Evolutionary conservation across 805 yeast genomes (phyloP).

Genomic region (Lachancea sp.): DNA sequence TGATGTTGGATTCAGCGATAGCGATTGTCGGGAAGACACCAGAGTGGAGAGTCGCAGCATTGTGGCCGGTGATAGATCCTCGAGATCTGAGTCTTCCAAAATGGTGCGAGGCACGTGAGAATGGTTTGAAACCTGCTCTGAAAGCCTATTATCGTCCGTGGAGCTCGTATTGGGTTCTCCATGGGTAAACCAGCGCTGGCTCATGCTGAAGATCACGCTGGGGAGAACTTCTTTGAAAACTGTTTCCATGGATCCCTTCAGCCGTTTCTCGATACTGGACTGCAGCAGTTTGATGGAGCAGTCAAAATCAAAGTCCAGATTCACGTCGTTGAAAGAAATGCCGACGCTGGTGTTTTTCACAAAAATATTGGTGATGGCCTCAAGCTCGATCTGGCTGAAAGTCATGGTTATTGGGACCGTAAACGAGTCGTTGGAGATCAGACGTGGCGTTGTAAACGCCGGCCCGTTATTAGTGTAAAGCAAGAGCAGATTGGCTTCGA

Average conservation of each 20-base stretch:
- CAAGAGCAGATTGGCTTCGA: constrained; percentile 31
- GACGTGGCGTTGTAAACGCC: constrained; percentile 26
- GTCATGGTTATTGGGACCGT: constrained; percentile 32
- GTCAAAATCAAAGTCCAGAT: constrained; percentile 31
- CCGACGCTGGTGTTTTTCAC: constrained; percentile 31
- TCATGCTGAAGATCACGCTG: constrained; percentile 30
- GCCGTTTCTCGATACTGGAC: constrained; percentile 30
- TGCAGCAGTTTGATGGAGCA: constrained; percentile 33
- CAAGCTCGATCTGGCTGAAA: constrained; percentile 28
- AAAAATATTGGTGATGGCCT: constrained; percentile 32
- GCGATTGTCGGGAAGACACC: constrained; percentile 70
- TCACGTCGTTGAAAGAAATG: constrained; percentile 34
- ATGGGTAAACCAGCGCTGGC: constrained; percentile 29
- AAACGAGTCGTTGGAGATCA: constrained; percentile 31
- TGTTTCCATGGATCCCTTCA: constrained; percentile 30
- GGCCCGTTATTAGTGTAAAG: constrained; percentile 26
- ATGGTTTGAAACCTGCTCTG: constrained; percentile 6
- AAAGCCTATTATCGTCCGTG: constrained; percentile 1
- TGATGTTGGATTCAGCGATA: constrained; percentile 57
- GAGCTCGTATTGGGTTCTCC: constrained; percentile 11
- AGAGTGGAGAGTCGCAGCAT: constrained; percentile 62
- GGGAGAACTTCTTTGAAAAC: constrained; percentile 33
- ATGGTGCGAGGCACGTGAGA: constrained; percentile 13
- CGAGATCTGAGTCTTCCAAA: constrained; percentile 26
- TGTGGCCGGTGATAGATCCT: constrained; percentile 56